Evolutionary conservation across 108 stramenopile genomes (phyloP).

Genomic region (Skeletonema grethae): DNA sequence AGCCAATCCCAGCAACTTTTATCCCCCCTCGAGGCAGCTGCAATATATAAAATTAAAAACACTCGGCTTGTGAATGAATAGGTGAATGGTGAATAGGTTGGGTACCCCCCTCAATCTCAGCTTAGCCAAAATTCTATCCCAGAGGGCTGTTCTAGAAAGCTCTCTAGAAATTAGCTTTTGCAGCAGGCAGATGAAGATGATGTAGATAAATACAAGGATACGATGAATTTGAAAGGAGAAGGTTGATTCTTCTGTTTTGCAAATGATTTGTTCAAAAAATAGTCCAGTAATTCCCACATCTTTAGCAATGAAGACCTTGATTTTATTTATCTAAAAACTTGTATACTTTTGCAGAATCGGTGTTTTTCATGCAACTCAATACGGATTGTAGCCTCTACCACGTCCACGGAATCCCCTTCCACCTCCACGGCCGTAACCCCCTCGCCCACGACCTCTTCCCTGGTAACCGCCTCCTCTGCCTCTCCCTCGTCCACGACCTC

Average conservation of each 20-base stretch:
- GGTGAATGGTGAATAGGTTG: no score
- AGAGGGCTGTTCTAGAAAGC: no score
- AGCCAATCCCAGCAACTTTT: no score
- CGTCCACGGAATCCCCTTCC: slow-evolving; percentile 44
- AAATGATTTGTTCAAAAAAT: neutral
- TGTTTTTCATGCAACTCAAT: slow-evolving; percentile 7
- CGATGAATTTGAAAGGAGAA: no score
- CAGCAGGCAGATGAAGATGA: no score
- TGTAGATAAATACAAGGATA: no score
- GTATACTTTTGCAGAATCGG: neutral
- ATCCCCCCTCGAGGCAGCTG: no score
- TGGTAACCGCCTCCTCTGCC: slow-evolving; percentile 14
- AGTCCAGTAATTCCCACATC: neutral
- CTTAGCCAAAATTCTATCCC: no score
- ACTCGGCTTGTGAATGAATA: no score
- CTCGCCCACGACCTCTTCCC: slow-evolving; percentile 28
- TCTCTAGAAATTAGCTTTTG: no score
- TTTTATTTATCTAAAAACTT: neutral
- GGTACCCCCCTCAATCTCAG: no score
- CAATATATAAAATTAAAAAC: no score
- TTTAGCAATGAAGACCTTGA: neutral
- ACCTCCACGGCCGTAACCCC: slow-evolving; percentile 36
- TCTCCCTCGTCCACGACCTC: slow-evolving; percentile 50
- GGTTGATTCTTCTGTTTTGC: neutral
- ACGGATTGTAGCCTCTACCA: slow-evolving; percentile 20